Percentiles rank a stretch among this genome's conserved stretches.
These are phyloP conservation scores for Yarrowia sp. DNA, from an alignment of 805 yeast species.

Conservation along the genomic window DNA sequence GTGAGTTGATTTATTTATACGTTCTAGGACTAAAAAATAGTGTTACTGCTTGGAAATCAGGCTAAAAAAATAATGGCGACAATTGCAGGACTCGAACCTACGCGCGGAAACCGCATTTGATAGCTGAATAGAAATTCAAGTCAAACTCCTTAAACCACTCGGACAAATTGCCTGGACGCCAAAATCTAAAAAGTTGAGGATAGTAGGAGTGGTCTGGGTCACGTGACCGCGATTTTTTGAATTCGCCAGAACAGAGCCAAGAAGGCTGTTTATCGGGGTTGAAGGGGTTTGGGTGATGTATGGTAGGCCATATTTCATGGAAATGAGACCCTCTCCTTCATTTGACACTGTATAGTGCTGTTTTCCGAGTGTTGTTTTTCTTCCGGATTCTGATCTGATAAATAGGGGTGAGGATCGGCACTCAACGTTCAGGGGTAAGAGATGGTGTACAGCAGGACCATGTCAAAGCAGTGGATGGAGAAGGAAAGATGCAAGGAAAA, in stretches of 20 bases:
- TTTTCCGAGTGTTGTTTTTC: neutral
- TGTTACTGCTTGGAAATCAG: no score
- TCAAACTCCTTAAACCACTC: slow-evolving; percentile 39
- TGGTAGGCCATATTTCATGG: neutral
- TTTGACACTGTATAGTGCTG: neutral
- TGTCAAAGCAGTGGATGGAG: no score
- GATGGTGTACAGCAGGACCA: neutral
- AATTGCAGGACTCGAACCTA: slow-evolving; percentile 39
- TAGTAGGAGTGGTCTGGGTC: neutral
- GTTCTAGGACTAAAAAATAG: neutral
- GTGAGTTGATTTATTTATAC: slow-evolving; percentile 12
- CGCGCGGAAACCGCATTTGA: slow-evolving; percentile 40
- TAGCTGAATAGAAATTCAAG: slow-evolving; percentile 37
- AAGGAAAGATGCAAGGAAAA: neutral
- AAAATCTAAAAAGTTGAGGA: slow-evolving; percentile 7
- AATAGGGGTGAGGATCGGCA: neutral
- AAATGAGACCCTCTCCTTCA: neutral
- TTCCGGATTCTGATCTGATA: slow-evolving; percentile 4
- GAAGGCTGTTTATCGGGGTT: neutral
- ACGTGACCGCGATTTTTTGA: neutral
- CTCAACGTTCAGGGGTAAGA: neutral
- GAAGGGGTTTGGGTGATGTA: neutral
- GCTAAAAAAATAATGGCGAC: slow-evolving; percentile 22
- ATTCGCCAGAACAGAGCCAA: no score
- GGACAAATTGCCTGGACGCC: slow-evolving; percentile 18